Conservation (phyloP, 2,329 filamentous ascomycete genomes). For the Corynespora cassiicola region DNA sequence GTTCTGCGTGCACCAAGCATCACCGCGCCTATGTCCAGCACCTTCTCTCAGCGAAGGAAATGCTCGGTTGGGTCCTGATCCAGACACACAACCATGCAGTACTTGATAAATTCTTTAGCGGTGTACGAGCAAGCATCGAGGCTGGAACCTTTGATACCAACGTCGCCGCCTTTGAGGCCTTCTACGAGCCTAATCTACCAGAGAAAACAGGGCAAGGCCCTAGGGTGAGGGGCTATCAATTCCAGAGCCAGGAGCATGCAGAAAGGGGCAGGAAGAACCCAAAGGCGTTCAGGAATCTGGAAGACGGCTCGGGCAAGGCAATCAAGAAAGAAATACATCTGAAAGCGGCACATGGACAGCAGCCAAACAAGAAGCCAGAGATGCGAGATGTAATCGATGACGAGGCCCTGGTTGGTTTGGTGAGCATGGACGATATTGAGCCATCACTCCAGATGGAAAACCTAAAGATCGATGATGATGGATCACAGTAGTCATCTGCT, state of each 20-base stretch:
- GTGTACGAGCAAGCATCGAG: conserved; percentile 70
- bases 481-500: no score
- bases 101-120: conserved; percentile 74
- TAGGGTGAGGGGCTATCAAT: conserved; percentile 43
- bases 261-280: conserved; percentile 39
- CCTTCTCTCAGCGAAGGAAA: conserved; percentile 87
- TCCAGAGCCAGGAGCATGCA: conserved; percentile 36
- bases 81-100: conserved; percentile 89
- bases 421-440: conserved; percentile 27
- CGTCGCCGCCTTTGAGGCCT: conserved; percentile 64
- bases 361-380: conserved; percentile 30
- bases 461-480: conserved; percentile 29
- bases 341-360: conserved; percentile 37
- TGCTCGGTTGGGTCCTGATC: conserved; percentile 93
- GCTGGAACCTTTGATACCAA: conserved; percentile 63
- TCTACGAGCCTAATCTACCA: conserved; percentile 76
- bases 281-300: conserved; percentile 35
- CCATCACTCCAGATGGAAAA: conserved; percentile 18
- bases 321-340: conserved; percentile 31
- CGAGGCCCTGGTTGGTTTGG: conserved; percentile 37
- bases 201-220: conserved; percentile 78
- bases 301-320: no score
- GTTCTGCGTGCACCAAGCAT: conserved; percentile 84
- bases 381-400: conserved; percentile 39
- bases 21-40: conserved; percentile 89